These are phyloP conservation scores for Ricinus communis DNA, from an alignment of 345 rosid genomes.

Conservation along the genomic window DNA sequence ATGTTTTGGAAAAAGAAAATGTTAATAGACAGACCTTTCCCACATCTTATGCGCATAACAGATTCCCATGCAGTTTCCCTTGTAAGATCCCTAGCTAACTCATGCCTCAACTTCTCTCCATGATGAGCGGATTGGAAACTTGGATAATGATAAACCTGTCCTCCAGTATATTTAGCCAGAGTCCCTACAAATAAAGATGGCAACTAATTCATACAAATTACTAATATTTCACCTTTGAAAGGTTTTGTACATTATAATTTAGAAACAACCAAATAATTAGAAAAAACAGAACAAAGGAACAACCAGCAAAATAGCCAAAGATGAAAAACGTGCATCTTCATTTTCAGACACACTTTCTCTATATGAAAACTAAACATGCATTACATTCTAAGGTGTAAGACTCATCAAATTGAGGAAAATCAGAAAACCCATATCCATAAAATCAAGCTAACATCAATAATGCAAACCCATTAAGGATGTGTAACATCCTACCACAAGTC, in stretches of 20 bases:
- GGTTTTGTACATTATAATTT: not conserved
- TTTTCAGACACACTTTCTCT: not conserved
- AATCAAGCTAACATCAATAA: not conserved
- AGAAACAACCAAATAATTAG: not conserved
- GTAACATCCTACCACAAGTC: not conserved
- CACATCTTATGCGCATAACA: slow-evolving; percentile 99
- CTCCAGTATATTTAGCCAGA: slow-evolving; percentile 93
- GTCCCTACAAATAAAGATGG: slow-evolving; percentile 52
- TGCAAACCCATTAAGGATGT: not conserved
- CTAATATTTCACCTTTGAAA: not conserved
- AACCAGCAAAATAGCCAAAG: not conserved
- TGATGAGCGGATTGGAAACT: slow-evolving; percentile 74
- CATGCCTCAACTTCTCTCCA: slow-evolving; percentile 81
- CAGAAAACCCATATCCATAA: not conserved
- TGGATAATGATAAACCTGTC: slow-evolving; percentile 92
- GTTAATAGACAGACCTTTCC: slow-evolving; percentile 62
- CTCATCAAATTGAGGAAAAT: not conserved
- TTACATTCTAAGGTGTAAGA: not conserved
- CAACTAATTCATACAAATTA: slow-evolving; percentile 3
- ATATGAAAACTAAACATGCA: not conserved
- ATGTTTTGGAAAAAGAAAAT: not conserved
- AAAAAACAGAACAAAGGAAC: not conserved
- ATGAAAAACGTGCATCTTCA: not conserved
- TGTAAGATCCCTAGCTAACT: slow-evolving; percentile 87
- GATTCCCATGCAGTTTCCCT: slow-evolving; percentile 99